Evolutionary conservation across 169 alveolate species (phyloP).

Genomic region (Plasmodium malariae): DNA sequence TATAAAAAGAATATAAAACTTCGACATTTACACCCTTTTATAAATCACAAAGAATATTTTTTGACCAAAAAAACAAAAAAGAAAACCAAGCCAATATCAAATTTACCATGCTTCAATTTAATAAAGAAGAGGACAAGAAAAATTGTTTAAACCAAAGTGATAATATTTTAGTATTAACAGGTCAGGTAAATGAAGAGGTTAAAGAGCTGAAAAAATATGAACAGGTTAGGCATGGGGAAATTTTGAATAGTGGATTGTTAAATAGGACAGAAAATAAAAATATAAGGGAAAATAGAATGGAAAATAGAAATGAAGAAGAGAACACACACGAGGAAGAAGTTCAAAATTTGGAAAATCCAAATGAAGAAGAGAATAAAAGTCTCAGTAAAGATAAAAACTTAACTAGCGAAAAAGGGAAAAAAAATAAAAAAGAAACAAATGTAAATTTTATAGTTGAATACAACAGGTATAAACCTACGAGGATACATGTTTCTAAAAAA

Average conservation of each 20-base stretch:
- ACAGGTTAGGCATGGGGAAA: no score
- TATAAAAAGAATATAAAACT: background rate
- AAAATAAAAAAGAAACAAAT: constrained; percentile 45
- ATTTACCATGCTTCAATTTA: constrained; percentile 2
- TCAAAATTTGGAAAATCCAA: background rate
- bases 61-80: no score
- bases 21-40: background rate
- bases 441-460: constrained; percentile 54
- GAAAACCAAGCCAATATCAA: background rate
- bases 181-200: no score
- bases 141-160: background rate
- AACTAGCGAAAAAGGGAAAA: constrained; percentile 21
- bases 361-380: background rate
- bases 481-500: constrained; percentile 25
- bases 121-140: background rate
- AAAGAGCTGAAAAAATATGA: no score
- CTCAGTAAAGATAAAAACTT: background rate
- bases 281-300: no score
- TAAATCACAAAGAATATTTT: constrained; percentile 3
- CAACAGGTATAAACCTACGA: constrained; percentile 60
- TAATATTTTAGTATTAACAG: background rate
- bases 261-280: no score
- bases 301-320: no score
- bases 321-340: background rate
- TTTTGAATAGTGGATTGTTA: no score